Conservation (phyloP, 1,284 basidiomycete genomes). For the Rhodotorula sp. region DNA sequence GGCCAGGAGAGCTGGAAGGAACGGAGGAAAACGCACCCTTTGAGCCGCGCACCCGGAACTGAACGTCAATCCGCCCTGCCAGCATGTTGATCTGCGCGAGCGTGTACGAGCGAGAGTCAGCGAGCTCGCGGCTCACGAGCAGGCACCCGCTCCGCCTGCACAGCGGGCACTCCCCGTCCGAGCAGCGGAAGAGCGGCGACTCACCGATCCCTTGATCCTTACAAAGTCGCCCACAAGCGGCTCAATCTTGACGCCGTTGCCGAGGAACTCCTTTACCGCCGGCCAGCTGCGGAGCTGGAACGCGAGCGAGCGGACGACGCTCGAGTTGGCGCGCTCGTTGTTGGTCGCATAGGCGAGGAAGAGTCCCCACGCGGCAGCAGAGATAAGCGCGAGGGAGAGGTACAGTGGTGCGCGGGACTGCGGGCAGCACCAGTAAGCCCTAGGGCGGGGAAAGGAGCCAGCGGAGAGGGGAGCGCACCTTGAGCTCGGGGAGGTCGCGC, state of each 20-base stretch:
- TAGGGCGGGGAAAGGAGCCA: not conserved
- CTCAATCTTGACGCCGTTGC: constrained; percentile 34
- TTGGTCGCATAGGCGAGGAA: constrained; percentile 44
- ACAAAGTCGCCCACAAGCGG: constrained; percentile 38
- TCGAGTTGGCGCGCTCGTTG: constrained; percentile 41
- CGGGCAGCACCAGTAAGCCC: not conserved
- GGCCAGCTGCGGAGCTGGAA: constrained; percentile 38
- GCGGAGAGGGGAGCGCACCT: constrained; percentile 1
- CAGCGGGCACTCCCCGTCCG: not conserved
- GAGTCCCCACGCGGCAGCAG: constrained; percentile 28
- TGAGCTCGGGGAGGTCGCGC: constrained; percentile 19
- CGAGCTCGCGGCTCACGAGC: no score
- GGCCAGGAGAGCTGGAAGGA: not conserved
- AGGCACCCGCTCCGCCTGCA: not conserved
- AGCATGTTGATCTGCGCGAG: constrained; percentile 41
- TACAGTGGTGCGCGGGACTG: constrained; percentile 40
- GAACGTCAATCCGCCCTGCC: constrained; percentile 42
- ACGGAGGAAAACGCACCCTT: constrained; percentile 17
- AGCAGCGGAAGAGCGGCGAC: not conserved
- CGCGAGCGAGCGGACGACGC: constrained; percentile 32
- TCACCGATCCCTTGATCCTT: constrained; percentile 40
- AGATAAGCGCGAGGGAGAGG: constrained; percentile 28
- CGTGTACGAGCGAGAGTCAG: not conserved
- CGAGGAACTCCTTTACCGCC: constrained; percentile 37
- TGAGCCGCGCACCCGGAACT: constrained; percentile 39